Evolutionary conservation across 2,329 filamentous ascomycete genomes (phyloP), one percentile per base, ranked within the genome.

Genomic region (Colletotrichum endophyticum): DNA sequence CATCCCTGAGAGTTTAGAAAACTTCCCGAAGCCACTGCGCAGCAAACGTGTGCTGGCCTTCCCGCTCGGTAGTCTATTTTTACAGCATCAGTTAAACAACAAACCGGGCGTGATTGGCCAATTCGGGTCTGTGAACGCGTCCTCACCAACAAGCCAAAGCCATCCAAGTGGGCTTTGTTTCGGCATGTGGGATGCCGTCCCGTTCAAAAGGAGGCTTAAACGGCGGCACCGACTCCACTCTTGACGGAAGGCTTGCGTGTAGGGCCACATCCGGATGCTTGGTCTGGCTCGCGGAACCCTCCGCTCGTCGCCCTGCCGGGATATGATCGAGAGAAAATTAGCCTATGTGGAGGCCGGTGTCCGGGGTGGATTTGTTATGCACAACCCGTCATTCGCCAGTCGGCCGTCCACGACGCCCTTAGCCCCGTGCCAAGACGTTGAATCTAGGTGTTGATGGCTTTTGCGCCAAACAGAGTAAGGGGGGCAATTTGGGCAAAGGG

Each of bases 111-210:
- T 59, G 63, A 53, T 69, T 73, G 64, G 70, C 4, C 44, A 34
- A 25, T 30, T 7, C 8, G 5, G 2, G 13, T 30, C 7, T 13
- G 15, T 25, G 44, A 59, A 69, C 30, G 64, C 56, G 56, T 70
- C 34, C 30, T 27, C 39, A 25, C 19, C 9, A 39, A 62, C 19
- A 30, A 30, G 39, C 32, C 56, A 27, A 36, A 25, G 32, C 27
- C 30, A 25, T 44, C 12, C 28, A 30, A 30, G 63, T 44, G 59
- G 44, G 27, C 12, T 56, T 44, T 22, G 39, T 59, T n/a, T 59
- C 73, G 73, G 73, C 16, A 73, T 69, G 70, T 76, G 73, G 73
- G 73, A 73, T 64, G 30, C 28, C 13, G 9, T 66, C 57, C 70
- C 39, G 39, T 36, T 34, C 25, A 73, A 75, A 75, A 67, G 63